Conservation (phyloP, 305 asterid species). For the Fraxinus angustifolia region DNA sequence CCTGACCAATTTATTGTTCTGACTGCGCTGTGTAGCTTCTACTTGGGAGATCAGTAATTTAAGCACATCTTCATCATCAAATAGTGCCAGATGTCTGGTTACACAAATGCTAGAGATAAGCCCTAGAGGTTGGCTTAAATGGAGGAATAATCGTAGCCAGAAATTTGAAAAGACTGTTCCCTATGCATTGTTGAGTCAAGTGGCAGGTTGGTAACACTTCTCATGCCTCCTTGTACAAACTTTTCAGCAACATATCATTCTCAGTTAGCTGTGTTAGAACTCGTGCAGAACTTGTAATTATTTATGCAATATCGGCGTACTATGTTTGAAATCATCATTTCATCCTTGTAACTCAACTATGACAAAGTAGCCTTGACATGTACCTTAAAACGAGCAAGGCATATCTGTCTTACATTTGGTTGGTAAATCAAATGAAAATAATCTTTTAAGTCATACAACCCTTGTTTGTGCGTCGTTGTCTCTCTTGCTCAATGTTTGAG, state of each 20-base stretch:
- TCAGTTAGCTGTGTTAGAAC: constrained; percentile 1
- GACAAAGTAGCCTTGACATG: not conserved
- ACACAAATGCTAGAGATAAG: constrained; percentile 84
- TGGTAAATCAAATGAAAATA: not conserved
- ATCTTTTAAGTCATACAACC: not conserved
- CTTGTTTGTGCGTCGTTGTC: not conserved
- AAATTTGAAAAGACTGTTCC: constrained; percentile 85
- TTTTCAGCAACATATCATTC: not conserved
- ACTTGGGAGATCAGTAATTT: constrained; percentile 90
- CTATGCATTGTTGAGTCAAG: constrained; percentile 87
- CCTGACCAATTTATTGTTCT: constrained; percentile 29
- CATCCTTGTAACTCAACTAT: not conserved
- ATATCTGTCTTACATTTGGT: not conserved
- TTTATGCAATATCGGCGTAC: not conserved
- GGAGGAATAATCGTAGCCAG: constrained; percentile 67
- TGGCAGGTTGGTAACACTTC: constrained; percentile 68
- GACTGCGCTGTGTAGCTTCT: constrained; percentile 59
- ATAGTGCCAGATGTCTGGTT: constrained; percentile 62
- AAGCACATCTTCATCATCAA: constrained; percentile 46
- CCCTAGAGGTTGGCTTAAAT: constrained; percentile 74
- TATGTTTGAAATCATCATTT: not conserved
- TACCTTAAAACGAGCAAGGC: constrained; percentile 1
- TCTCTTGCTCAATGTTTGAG: not conserved
- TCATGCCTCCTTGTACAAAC: constrained; percentile 19
- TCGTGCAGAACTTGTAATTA: not conserved